Percentiles rank a stretch among this genome's conserved stretches.
phyloP scores from a whole-genome alignment of 257 asterid species.

The Sherardia arvensis region DNA sequence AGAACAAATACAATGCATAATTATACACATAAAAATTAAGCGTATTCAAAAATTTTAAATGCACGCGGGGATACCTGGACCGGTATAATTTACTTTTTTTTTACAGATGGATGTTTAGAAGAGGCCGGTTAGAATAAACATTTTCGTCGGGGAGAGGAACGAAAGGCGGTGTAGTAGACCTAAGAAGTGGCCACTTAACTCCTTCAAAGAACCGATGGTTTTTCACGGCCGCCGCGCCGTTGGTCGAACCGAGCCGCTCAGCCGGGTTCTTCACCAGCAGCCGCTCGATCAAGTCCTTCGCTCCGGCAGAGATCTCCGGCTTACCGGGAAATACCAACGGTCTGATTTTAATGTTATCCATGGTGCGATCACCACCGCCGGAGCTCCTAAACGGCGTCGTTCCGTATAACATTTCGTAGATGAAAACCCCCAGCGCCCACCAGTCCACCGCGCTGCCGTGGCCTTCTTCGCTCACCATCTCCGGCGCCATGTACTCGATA shows the following conservation, averaged over 20 bases:
- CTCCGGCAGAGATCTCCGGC: slow-evolving; percentile 29
- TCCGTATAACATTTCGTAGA: slow-evolving; percentile 51
- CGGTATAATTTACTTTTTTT: no score
- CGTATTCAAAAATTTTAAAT: no score
- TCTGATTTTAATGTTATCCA: slow-evolving; percentile 48
- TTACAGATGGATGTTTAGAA: no score
- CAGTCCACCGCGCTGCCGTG: slow-evolving; percentile 76
- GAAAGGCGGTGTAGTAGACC: background rate
- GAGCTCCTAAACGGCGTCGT: slow-evolving; percentile 55
- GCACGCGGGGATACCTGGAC: no score
- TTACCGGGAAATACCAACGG: slow-evolving; percentile 55
- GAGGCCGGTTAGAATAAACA: no score
- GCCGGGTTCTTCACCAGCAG: slow-evolving; percentile 48
- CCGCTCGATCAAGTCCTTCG: slow-evolving; percentile 47
- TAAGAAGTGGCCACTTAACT: slow-evolving; percentile 60
- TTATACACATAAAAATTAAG: no score
- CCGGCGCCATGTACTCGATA: slow-evolving; percentile 65
- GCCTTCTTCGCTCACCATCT: slow-evolving; percentile 58
- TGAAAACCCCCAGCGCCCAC: slow-evolving; percentile 64
- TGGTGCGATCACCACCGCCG: slow-evolving; percentile 37
- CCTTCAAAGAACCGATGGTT: slow-evolving; percentile 55
- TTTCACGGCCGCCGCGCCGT: slow-evolving; percentile 62
- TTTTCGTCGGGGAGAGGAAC: background rate
- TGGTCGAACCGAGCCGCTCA: slow-evolving; percentile 54
- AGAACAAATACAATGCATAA: no score